A percentile compares a stretch with the other conserved stretches of the same genome.
These are phyloP conservation scores for Boletus sp. DNA, from an alignment of 768 basidiomycete genomes.

Conservation along the genomic window DNA sequence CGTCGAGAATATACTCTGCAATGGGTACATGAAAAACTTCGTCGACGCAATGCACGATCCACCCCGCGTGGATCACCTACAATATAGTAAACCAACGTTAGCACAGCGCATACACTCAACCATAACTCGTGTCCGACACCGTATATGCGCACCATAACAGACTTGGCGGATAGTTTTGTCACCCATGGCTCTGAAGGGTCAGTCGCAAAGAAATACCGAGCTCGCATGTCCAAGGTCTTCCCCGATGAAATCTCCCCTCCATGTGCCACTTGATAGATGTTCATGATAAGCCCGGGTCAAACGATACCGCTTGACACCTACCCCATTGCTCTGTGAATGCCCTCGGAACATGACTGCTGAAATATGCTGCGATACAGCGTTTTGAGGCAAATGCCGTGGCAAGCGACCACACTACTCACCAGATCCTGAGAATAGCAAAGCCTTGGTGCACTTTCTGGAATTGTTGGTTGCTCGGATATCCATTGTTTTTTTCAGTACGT, in stretches of 20 bases:
- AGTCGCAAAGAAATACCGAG: slow-evolving; percentile 32
- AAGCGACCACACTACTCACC: slow-evolving; percentile 10
- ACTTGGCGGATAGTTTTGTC: slow-evolving; percentile 24
- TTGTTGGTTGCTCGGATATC: background rate
- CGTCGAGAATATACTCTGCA: slow-evolving; percentile 30
- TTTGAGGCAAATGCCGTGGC: background rate
- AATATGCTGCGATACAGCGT: slow-evolving; percentile 22
- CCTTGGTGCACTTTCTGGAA: background rate
- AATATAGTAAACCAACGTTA: background rate
- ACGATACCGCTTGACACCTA: slow-evolving; percentile 2
- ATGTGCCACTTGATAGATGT: slow-evolving; percentile 16
- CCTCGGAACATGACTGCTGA: slow-evolving; percentile 26
- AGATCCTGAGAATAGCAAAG: slow-evolving; percentile 22
- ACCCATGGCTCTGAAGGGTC: slow-evolving; percentile 30
- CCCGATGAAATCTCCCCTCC: slow-evolving; percentile 22
- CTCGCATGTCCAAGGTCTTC: slow-evolving; percentile 8
- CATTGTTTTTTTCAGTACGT: slow-evolving; percentile 7
- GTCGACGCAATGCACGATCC: slow-evolving; percentile 31
- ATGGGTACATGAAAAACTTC: slow-evolving; percentile 26
- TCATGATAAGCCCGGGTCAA: background rate
- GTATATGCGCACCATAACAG: slow-evolving; percentile 26
- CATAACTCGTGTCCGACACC: background rate
- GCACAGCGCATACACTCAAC: slow-evolving; percentile 10
- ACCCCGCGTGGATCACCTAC: slow-evolving; percentile 32
- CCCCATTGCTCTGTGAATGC: slow-evolving; percentile 24